Conservation (phyloP, 768 basidiomycete species). For the Tricholoma matsutake region DNA sequence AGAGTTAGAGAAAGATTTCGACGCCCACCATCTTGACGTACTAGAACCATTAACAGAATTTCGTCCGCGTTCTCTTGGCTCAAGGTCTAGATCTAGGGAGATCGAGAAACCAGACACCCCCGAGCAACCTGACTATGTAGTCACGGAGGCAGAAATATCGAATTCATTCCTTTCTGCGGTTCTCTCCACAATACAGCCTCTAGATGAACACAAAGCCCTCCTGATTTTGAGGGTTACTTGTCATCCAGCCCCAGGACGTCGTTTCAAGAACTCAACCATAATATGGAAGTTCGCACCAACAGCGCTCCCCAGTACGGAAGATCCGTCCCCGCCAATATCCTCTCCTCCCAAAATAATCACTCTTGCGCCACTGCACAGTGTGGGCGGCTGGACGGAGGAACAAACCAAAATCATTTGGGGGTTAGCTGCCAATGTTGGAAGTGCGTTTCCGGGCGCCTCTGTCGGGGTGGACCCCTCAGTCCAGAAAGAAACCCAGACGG, state of each 20-base stretch:
- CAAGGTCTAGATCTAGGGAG: slow-evolving; percentile 10
- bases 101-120: neutral
- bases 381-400: slow-evolving; percentile 24
- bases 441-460: slow-evolving; percentile 10
- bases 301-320: neutral
- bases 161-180: slow-evolving; percentile 20
- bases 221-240: slow-evolving; percentile 16
- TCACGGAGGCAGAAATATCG: slow-evolving; percentile 20
- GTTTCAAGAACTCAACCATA: slow-evolving; percentile 17
- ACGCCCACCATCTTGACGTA: neutral
- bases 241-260: slow-evolving; percentile 18
- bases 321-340: neutral
- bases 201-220: slow-evolving; percentile 16
- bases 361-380: slow-evolving; percentile 19
- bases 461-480: slow-evolving; percentile 14
- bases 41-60: slow-evolving; percentile 1
- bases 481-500: slow-evolving; percentile 15
- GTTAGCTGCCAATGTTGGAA: slow-evolving; percentile 9
- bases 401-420: slow-evolving; percentile 20
- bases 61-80: neutral
- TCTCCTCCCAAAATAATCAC: slow-evolving; percentile 12
- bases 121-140: slow-evolving; percentile 10
- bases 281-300: slow-evolving; percentile 12
- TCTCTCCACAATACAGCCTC: slow-evolving; percentile 19
- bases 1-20: slow-evolving; percentile 17